Evolutionary conservation across 371 early-diverging fungal genomes (phyloP).

Genomic region (Mortierella sp.): DNA sequence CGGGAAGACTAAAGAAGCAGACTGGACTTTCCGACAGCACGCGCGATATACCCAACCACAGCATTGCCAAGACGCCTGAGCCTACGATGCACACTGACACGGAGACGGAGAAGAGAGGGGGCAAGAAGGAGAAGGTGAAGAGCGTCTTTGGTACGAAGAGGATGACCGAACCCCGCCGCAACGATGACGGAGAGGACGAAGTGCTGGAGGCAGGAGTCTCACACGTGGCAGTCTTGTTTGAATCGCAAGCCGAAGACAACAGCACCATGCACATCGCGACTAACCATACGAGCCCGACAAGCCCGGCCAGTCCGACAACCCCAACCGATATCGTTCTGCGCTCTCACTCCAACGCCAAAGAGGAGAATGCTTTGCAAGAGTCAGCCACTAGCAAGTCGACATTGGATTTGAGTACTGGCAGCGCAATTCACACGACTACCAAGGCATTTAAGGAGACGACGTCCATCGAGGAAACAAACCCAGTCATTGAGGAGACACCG

Average conservation of each 20-base stretch:
- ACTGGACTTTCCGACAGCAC: not conserved
- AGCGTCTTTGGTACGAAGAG: not conserved
- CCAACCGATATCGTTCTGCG: not conserved
- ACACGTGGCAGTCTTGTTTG: not conserved
- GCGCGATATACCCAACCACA: conserved; percentile 1
- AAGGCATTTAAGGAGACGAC: not conserved
- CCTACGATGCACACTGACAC: not conserved
- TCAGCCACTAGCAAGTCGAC: not conserved
- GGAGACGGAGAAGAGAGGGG: not conserved
- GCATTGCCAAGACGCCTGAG: not conserved
- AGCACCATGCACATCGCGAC: not conserved
- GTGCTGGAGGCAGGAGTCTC: not conserved
- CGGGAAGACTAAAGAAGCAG: not conserved
- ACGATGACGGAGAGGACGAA: not conserved
- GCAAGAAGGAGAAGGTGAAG: not conserved
- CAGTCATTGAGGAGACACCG: not conserved
- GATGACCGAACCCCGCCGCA: not conserved
- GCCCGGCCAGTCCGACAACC: not conserved
- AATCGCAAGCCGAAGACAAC: not conserved
- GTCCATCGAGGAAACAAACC: not conserved
- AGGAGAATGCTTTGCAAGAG: not conserved
- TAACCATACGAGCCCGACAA: not conserved
- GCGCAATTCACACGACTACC: not conserved
- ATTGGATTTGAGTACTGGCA: not conserved
- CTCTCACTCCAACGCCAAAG: not conserved